Evolutionary conservation across 805 yeast genomes (phyloP).

Genomic region (Candida dendrica): DNA sequence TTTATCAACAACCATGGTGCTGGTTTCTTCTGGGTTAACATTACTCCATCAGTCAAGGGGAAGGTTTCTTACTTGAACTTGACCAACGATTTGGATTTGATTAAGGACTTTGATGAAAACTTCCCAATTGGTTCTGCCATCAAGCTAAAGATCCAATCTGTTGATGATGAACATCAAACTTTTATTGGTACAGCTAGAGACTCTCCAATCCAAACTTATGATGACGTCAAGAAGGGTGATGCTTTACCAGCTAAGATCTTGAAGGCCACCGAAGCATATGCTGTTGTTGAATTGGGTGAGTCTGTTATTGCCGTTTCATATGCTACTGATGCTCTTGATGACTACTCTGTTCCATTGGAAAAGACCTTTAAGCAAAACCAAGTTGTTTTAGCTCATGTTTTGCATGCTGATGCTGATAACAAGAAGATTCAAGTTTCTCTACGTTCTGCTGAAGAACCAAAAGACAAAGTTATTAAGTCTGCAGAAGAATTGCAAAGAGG

Average conservation of each 20-base stretch:
- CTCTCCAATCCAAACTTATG: slow-evolving; percentile 30
- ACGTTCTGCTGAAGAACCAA: slow-evolving; percentile 41
- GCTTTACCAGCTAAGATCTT: slow-evolving; percentile 56
- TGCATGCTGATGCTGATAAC: slow-evolving; percentile 27
- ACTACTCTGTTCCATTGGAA: slow-evolving; percentile 47
- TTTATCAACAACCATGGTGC: slow-evolving; percentile 59
- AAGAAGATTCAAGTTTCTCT: slow-evolving; percentile 58
- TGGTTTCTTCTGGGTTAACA: slow-evolving; percentile 59
- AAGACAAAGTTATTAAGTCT: slow-evolving; percentile 42
- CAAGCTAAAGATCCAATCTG: slow-evolving; percentile 43
- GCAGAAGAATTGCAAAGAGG: slow-evolving; percentile 56
- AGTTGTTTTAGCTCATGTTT: slow-evolving; percentile 50
- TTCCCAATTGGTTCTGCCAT: slow-evolving; percentile 72
- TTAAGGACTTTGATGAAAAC: slow-evolving; percentile 42
- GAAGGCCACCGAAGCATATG: slow-evolving; percentile 49
- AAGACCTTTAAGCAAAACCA: slow-evolving; percentile 44
- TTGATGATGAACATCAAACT: slow-evolving; percentile 47
- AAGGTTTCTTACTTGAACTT: slow-evolving; percentile 59
- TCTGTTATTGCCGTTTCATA: slow-evolving; percentile 56
- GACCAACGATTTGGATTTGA: slow-evolving; percentile 41
- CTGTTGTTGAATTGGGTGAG: slow-evolving; percentile 64
- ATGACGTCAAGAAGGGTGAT: slow-evolving; percentile 48
- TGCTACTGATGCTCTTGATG: slow-evolving; percentile 72
- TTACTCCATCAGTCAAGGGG: slow-evolving; percentile 65
- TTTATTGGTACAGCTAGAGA: slow-evolving; percentile 44